A percentile compares a stretch with the other conserved stretches of the same genome.
Evolutionary conservation across 306 rosid genomes (phyloP).

Genomic region (Aeschynomene evenia): DNA sequence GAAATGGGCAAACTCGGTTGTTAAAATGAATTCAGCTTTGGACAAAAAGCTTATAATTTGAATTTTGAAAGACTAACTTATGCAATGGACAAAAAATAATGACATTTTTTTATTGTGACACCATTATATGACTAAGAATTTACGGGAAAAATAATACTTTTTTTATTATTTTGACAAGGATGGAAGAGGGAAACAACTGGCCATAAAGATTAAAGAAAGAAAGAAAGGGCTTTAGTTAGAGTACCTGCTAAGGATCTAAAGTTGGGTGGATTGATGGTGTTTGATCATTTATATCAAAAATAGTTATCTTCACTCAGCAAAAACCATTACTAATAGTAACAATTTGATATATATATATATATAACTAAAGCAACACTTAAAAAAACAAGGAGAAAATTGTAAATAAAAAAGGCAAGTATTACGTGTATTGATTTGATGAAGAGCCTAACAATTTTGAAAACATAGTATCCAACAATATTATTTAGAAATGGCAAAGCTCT

Average conservation of each 20-base stretch:
- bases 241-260: slow-evolving; percentile 18
- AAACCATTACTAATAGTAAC: slow-evolving; percentile 30
- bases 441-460: no score
- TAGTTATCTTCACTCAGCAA: slow-evolving; percentile 37
- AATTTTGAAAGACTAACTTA: background rate
- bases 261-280: slow-evolving; percentile 24
- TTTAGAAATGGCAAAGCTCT: background rate
- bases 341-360: background rate
- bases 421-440: no score
- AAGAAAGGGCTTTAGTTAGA: background rate
- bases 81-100: background rate
- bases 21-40: slow-evolving; percentile 1
- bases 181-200: background rate
- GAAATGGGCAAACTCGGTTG: no score
- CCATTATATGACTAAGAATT: background rate
- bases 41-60: background rate
- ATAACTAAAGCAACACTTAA: background rate
- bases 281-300: background rate
- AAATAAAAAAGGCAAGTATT: background rate
- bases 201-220: no score
- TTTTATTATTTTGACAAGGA: background rate
- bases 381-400: slow-evolving; percentile 1
- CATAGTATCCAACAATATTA: background rate
- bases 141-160: background rate
- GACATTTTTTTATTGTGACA: background rate